Evolutionary conservation across 176 grass and related monocot genomes (phyloP).

Genomic region (Triticum urartu): DNA sequence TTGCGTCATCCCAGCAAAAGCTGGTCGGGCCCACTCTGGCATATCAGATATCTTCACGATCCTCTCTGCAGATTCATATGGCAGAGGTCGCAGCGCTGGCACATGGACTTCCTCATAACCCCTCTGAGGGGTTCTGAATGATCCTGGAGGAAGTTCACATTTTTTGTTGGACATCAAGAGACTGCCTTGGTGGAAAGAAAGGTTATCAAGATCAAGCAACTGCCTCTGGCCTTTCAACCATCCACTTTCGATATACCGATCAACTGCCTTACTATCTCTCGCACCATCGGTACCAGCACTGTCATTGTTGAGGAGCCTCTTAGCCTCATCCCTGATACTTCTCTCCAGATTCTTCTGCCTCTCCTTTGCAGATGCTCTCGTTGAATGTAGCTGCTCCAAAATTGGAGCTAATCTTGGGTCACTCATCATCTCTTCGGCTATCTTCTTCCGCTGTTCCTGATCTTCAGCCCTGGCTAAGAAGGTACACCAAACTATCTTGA

Average conservation of each 20-base stretch:
- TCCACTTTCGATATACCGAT: slow-evolving; percentile 58
- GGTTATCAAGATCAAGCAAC: slow-evolving; percentile 83
- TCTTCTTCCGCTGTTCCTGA: slow-evolving; percentile 70
- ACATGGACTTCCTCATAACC: slow-evolving; percentile 92
- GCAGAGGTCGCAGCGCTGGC: slow-evolving; percentile 56
- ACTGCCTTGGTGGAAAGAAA: slow-evolving; percentile 80
- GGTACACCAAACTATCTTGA: slow-evolving; percentile 96
- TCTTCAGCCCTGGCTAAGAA: slow-evolving; percentile 77
- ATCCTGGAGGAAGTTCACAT: slow-evolving; percentile 71
- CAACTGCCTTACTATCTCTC: slow-evolving; percentile 42
- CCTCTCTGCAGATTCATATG: slow-evolving; percentile 63
- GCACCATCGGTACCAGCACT: slow-evolving; percentile 29
- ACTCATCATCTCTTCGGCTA: slow-evolving; percentile 81
- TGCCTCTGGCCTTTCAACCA: slow-evolving; percentile 83
- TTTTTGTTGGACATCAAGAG: slow-evolving; percentile 88
- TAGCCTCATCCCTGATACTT: slow-evolving; percentile 84
- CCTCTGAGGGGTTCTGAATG: slow-evolving; percentile 66
- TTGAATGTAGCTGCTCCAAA: slow-evolving; percentile 84
- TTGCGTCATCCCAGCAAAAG: slow-evolving; percentile 83
- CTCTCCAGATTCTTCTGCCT: slow-evolving; percentile 83
- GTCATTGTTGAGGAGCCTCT: slow-evolving; percentile 73
- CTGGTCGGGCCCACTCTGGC: slow-evolving; percentile 61
- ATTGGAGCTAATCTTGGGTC: slow-evolving; percentile 55
- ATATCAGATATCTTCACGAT: slow-evolving; percentile 87
- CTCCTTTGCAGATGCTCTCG: slow-evolving; percentile 83